Evolutionary conservation across 768 basidiomycete species (phyloP), one percentile per base, ranked within the genome.

Genomic region (Leccinum uliginosum): DNA sequence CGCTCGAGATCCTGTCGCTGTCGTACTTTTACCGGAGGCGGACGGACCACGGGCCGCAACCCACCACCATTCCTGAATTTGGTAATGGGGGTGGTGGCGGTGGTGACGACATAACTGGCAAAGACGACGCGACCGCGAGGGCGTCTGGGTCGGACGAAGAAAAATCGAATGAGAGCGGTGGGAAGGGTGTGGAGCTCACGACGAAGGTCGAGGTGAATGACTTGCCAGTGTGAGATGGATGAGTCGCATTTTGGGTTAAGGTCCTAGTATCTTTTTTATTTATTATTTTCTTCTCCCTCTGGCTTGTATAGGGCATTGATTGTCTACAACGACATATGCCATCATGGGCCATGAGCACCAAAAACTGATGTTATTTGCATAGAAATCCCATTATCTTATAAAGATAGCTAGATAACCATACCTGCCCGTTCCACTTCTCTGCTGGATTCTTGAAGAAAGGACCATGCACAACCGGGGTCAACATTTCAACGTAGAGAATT

Each of bases 1-100:
- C 47, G 56, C 43, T 73, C n/a, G 73, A 75, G 59, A 58, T 67
- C 26, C 11, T 75, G 56, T 60, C 65, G 15, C 47, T 78, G 32
- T 51, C 65, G 29, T 63, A 64, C 47, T 79, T 79, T 66, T 77
- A 76, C 59, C 51, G 51, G 14, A 69, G 53, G 9, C 59, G 43
- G 5, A 59, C 70, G 29, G 61, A 62, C 26, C 50, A 53, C 3
- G 49, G 23, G 5, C 50, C 32, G 11, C 58, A 55, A n/a, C n/a
- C 38, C n/a, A 38, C 38, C n/a, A 38, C 35, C 8, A 38, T 38
- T 9, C 35, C 35, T 38, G 35, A 38, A 38, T 38, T 3, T 38
- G 9, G 35, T 35, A 17, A 17, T 8, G 35, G 29, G 11, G 29
- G 35, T n/a, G 14, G 5, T 34, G n/a, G n/a, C 9, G 35, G 35